Base-by-base conservation (phyloP, 257 asterid genomes). In the Ligustrum vulgare region DNA sequence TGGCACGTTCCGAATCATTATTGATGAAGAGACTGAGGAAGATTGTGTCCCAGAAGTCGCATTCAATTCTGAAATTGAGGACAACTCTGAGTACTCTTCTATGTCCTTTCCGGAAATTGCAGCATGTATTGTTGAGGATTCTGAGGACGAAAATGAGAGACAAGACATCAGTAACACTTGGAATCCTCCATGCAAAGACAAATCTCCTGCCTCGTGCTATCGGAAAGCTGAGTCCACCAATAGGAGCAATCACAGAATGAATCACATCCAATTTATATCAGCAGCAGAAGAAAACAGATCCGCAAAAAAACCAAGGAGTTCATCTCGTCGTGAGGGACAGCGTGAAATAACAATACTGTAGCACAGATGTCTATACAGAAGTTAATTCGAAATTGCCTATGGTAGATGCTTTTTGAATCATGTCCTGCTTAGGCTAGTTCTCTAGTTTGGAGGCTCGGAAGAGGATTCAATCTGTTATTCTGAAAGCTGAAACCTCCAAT, bases 51-150 rank as follows among this genome's bases (percentile, higher is more conserved):
- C 73, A 70, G 81, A 72, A 73, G 80, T 56, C 18, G 20, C 77
- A 71, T 76, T 73, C 39, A 62, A 71, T 79, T 32, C 81, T 54
- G 84, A 82, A 69, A 76, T 56, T 49, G 78, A 28, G 45, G 72
- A 41, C n/a, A 32, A 43, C 66, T 3, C 56, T 11, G 73, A 23
- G n/a, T 51, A 41, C 65, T 70, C 67, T 72, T 65, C 80, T 56
- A 67, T 62, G 60, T 77, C 80, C 6, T 65, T 70, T 37, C 83
- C 82, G 47, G 89, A 90, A 75, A 70, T 77, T 43, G 73, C 64
- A 34, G 66, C 80, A 25, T 75, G 79, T 66, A 73, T 86, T 6
- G 87, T 85, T 71, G 86, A 83, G 78, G 95, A 92, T 86, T 92
- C 93, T 16, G 90, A 82, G 69, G 95, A 86, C 47, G 92, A 79